Evolutionary conservation across 306 rosid species (phyloP).

Genomic region (Acacia melanoxylon): DNA sequence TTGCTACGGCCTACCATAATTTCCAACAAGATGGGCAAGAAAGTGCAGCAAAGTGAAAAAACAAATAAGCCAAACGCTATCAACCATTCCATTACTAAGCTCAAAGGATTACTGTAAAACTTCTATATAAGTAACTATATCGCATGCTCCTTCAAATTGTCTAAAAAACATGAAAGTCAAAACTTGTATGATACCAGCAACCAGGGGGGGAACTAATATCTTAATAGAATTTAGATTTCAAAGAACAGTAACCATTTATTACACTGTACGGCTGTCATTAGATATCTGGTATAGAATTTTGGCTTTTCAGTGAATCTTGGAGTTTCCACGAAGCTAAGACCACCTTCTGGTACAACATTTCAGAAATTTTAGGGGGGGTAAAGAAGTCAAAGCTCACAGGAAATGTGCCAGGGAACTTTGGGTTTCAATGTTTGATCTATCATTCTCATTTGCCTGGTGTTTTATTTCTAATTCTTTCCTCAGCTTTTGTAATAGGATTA

Average conservation of each 20-base stretch:
- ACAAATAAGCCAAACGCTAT: conserved; percentile 20
- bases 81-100: conserved; percentile 15
- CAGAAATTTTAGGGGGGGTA: neutral
- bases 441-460: conserved; percentile 6
- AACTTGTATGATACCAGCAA: neutral
- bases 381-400: neutral
- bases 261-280: neutral
- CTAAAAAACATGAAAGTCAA: conserved; percentile 3
- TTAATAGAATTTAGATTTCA: neutral
- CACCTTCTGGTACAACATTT: neutral
- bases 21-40: conserved; percentile 18
- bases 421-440: neutral
- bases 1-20: conserved; percentile 87
- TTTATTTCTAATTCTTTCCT: conserved; percentile 8
- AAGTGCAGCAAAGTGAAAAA: conserved; percentile 20
- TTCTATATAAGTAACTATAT: neutral
- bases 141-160: neutral
- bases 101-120: neutral
- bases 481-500: neutral
- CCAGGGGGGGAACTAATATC: neutral
- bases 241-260: conserved; percentile 5
- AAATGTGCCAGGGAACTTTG: neutral
- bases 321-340: neutral
- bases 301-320: neutral
- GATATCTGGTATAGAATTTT: neutral